phyloP scores from a whole-genome alignment of 2,329 filamentous ascomycete species.

The Xylaria sp. region DNA sequence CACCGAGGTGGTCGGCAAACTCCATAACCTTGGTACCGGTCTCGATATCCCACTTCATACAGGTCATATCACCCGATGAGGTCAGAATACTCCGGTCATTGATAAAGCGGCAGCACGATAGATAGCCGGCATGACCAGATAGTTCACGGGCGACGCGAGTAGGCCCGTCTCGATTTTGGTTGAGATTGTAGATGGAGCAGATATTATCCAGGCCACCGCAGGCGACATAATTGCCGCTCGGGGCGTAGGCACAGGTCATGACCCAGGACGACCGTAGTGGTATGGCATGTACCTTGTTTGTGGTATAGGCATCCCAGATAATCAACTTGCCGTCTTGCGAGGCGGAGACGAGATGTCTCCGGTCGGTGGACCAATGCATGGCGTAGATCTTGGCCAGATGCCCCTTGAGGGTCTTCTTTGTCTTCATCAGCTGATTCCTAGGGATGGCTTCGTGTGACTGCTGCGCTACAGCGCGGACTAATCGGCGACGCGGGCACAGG shows the following conservation, averaged over 20 bases:
- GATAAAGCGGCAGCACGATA: slow-evolving; percentile 98
- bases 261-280: slow-evolving; percentile 98
- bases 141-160: slow-evolving; percentile 95
- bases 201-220: slow-evolving; percentile 99
- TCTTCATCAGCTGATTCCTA: slow-evolving; percentile 93
- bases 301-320: slow-evolving; percentile 99
- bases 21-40: slow-evolving; percentile 97
- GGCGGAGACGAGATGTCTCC: slow-evolving; percentile 94
- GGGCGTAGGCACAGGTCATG: slow-evolving; percentile 99
- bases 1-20: slow-evolving; percentile 96
- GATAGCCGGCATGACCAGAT: slow-evolving; percentile 95
- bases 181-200: slow-evolving; percentile 99
- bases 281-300: slow-evolving; percentile 99
- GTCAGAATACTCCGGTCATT: slow-evolving; percentile 98
- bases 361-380: slow-evolving; percentile 99
- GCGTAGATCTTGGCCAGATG: slow-evolving; percentile 99
- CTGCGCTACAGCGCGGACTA: slow-evolving; percentile 92
- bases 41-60: slow-evolving; percentile 99
- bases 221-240: slow-evolving; percentile 97
- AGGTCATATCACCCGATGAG: slow-evolving; percentile 99
- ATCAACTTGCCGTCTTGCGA: slow-evolving; percentile 99
- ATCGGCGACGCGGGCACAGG: slow-evolving; percentile 28
- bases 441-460: slow-evolving; percentile 93
- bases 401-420: slow-evolving; percentile 95
- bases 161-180: slow-evolving; percentile 92